Conservation (phyloP, 495 filamentous ascomycete genomes). For the Elaphomyces granulatus region DNA sequence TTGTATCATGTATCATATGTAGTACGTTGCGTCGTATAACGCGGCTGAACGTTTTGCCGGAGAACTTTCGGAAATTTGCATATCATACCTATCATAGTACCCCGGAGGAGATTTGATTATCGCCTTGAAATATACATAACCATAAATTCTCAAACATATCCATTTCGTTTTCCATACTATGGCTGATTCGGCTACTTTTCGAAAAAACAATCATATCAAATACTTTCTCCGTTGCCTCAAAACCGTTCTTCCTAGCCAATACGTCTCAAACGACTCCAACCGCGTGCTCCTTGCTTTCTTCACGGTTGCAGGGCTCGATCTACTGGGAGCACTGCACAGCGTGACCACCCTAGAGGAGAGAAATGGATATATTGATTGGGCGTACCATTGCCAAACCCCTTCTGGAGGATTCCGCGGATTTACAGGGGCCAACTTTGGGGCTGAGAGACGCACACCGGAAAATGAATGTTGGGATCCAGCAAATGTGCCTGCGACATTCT, state of each 20-base stretch:
- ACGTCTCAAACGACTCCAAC: constrained; percentile 76
- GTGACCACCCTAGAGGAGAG: constrained; percentile 44
- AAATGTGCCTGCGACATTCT: constrained; percentile 72
- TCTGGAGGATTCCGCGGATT: constrained; percentile 69
- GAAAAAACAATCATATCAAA: constrained; percentile 62
- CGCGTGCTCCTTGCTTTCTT: constrained; percentile 85
- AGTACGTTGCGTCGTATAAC: too few species aligned
- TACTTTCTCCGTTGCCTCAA: constrained; percentile 89
- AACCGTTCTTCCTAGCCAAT: constrained; percentile 62
- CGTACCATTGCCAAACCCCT: constrained; percentile 61
- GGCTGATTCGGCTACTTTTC: constrained; percentile 24
- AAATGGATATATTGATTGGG: constrained; percentile 48
- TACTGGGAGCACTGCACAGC: constrained; percentile 48
- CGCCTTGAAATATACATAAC: too few species aligned
- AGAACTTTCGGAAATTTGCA: too few species aligned
- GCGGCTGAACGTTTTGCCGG: too few species aligned
- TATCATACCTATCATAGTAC: too few species aligned
- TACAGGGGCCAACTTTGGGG: constrained; percentile 48
- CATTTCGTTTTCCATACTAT: too few species aligned
- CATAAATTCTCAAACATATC: too few species aligned
- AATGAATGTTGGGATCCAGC: constrained; percentile 61
- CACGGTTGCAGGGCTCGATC: constrained; percentile 67
- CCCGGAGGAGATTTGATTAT: too few species aligned
- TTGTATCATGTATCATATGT: too few species aligned
- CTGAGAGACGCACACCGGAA: constrained; percentile 23